Conservation (phyloP, 352 stramenopile species). For the Phytophthora idaei region DNA sequence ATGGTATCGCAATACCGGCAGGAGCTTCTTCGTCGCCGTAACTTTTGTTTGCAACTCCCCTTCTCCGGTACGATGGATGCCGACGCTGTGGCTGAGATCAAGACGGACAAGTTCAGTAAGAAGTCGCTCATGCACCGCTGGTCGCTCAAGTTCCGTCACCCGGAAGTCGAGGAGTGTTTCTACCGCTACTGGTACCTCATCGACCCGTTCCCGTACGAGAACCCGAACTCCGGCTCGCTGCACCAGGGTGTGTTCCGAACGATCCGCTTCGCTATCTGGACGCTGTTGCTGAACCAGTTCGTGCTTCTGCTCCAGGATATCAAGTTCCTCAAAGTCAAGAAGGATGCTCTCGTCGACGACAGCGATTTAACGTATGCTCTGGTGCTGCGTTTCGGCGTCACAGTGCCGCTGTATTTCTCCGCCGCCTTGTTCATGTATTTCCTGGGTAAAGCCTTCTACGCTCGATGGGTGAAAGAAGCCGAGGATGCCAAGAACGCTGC, state of each 20-base stretch:
- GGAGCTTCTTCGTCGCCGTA: conserved; percentile 72
- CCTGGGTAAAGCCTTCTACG: conserved; percentile 74
- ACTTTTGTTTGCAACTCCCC: conserved; percentile 78
- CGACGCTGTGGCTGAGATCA: conserved; percentile 64
- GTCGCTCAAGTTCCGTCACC: conserved; percentile 76
- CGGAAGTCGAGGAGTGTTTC: conserved; percentile 79
- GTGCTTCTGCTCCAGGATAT: conserved; percentile 79
- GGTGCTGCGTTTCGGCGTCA: conserved; percentile 71
- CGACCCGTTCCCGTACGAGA: conserved; percentile 83
- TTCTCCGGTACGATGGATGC: conserved; percentile 75
- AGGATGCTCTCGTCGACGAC: conserved; percentile 52
- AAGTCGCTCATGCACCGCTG: conserved; percentile 65
- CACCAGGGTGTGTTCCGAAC: conserved; percentile 75
- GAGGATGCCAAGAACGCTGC: conserved; percentile 68
- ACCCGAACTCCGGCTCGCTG: conserved; percentile 77
- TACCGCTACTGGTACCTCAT: conserved; percentile 90
- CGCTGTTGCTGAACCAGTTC: conserved; percentile 71
- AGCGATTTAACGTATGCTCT: conserved; percentile 65
- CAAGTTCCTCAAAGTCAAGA: conserved; percentile 77
- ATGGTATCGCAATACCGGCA: conserved; percentile 89
- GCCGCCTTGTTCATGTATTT: conserved; percentile 82
- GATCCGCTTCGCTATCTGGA: conserved; percentile 79
- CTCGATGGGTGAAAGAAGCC: conserved; percentile 68
- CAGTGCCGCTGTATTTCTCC: conserved; percentile 73
- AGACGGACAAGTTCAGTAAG: conserved; percentile 78